Conservation (phyloP, 805 yeast species). For the Saccharomyces mikatae region DNA sequence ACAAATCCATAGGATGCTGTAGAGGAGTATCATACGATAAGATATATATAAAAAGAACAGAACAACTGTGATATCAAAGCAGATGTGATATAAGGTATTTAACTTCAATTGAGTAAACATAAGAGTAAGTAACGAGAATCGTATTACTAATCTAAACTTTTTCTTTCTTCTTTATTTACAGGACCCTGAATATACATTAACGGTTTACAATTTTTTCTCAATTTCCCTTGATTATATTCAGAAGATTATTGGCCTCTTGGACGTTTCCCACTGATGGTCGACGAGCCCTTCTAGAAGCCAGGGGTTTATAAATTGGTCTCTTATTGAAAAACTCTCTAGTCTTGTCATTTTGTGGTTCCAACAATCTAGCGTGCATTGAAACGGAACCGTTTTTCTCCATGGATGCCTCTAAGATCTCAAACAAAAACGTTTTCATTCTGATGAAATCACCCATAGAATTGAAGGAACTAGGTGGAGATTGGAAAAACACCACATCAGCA, state of each 20-base stretch:
- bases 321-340: background rate
- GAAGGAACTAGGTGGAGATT: slow-evolving; percentile 25
- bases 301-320: background rate
- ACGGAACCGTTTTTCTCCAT: slow-evolving; percentile 32
- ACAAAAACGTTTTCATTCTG: slow-evolving; percentile 40
- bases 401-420: slow-evolving; percentile 33
- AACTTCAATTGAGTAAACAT: background rate
- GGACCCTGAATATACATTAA: background rate
- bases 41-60: background rate
- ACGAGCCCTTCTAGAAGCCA: background rate
- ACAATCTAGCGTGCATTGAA: background rate
- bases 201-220: background rate
- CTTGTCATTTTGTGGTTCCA: background rate
- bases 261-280: background rate
- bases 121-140: no score
- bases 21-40: background rate
- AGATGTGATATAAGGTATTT: background rate
- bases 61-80: background rate
- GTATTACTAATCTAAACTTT: background rate
- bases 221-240: background rate
- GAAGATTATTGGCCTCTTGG: background rate
- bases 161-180: slow-evolving; percentile 5
- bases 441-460: slow-evolving; percentile 34
- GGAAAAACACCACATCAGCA: slow-evolving; percentile 21
- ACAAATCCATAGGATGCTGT: slow-evolving; percentile 30